Evolutionary conservation across 78 protist genomes (phyloP).

Genomic region (Isochrysis galbana): DNA sequence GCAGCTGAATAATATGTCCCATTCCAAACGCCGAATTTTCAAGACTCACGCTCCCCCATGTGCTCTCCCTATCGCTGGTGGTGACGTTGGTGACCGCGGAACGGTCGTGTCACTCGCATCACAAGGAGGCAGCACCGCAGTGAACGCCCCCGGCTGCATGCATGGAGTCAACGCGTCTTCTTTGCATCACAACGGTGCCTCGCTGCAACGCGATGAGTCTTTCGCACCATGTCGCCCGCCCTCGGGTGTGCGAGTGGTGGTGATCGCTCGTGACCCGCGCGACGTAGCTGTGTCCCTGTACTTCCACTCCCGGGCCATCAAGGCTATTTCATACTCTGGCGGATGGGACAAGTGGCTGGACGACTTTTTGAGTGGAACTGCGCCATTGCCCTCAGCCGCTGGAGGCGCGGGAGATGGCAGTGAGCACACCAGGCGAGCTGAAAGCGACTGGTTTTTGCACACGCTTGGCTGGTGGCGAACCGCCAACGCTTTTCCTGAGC

Average conservation of each 20-base stretch:
- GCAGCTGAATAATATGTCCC: neutral
- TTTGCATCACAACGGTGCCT: too few relatives aligned
- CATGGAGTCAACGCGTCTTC: too few relatives aligned
- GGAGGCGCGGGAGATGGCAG: neutral
- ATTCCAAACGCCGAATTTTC: neutral
- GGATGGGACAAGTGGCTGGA: neutral
- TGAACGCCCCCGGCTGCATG: too few relatives aligned
- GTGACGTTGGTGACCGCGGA: neutral
- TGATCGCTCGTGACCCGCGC: neutral
- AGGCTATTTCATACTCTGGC: neutral
- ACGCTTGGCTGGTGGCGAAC: neutral
- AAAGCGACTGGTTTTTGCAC: neutral
- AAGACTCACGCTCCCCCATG: neutral
- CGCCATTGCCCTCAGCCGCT: neutral
- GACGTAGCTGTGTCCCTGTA: neutral
- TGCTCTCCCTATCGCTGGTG: neutral
- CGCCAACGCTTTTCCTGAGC: neutral
- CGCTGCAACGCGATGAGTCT: too few relatives aligned
- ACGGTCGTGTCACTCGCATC: too few relatives aligned
- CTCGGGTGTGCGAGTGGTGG: neutral
- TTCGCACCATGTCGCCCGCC: too few relatives aligned
- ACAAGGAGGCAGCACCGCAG: too few relatives aligned
- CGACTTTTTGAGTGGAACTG: neutral
- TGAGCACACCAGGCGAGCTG: neutral
- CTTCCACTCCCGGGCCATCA: slow-evolving; percentile 9